A percentile compares a stretch with the other conserved stretches of the same genome.
These are phyloP conservation scores for Pichia cabralensis DNA, from an alignment of 805 yeast genomes.

Conservation along the genomic window DNA sequence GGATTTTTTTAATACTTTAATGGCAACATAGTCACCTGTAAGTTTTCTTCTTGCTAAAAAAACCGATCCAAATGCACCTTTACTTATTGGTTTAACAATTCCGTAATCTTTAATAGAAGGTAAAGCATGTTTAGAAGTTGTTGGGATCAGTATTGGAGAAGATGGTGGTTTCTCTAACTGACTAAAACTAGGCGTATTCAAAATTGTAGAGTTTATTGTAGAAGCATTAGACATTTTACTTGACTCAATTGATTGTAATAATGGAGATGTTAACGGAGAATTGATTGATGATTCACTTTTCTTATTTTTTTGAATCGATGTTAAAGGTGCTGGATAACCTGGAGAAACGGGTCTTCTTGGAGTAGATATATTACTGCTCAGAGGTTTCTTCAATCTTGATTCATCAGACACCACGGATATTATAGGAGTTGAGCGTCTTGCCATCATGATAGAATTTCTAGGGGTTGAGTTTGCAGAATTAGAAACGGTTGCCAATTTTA, in stretches of 20 bases:
- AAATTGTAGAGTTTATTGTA: not conserved
- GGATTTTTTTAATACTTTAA: constrained; percentile 80
- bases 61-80: constrained; percentile 97
- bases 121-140: constrained; percentile 41
- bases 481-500: not conserved
- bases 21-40: constrained; percentile 94
- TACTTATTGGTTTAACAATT: constrained; percentile 83
- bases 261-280: constrained; percentile 38
- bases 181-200: not conserved
- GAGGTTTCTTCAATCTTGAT: constrained; percentile 1
- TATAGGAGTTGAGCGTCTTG: constrained; percentile 20
- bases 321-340: constrained; percentile 41
- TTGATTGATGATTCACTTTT: constrained; percentile 3
- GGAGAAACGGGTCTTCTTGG: constrained; percentile 18
- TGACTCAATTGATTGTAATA: constrained; percentile 37
- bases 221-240: constrained; percentile 1
- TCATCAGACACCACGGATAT: constrained; percentile 18
- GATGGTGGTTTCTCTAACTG: constrained; percentile 62
- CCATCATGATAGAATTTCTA: constrained; percentile 8
- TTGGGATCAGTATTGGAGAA: constrained; percentile 70
- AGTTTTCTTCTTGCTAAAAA: constrained; percentile 71
- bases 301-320: constrained; percentile 50
- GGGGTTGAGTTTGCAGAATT: constrained; percentile 18
- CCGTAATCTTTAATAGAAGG: constrained; percentile 86
- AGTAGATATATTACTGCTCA: not conserved